Evolutionary conservation across 257 asterid species (phyloP), one percentile per base, ranked within the genome.

Genomic region (Fraxinus quadrangulata): DNA sequence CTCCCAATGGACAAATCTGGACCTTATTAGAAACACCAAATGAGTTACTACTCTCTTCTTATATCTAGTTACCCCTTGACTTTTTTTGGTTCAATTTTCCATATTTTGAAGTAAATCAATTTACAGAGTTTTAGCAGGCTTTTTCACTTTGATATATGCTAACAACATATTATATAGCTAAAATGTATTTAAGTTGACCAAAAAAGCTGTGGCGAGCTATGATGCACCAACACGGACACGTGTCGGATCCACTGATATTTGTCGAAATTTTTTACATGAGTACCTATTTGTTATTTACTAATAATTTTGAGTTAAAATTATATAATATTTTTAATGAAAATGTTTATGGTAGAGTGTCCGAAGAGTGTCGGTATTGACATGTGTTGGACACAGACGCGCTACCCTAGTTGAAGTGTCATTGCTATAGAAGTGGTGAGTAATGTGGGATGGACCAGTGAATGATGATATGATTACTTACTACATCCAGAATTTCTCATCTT

Each of bases 391-490:
- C 5, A 5, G 34, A 31, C 34, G 3, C 34, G 5, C 34, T 31
- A 31, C 34, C 34, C 34, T 31, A 31, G 34, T 31, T 31, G 4
- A 31, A 31, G 34, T 31, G 34, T 31, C 34, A 0, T 31, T 31
- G 34, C 34, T 31, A 3, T 3, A 3, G 34, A 31, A 31, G 14
- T 72, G 21, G 28, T 49, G 63, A 34, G 34, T 71, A 75, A 72
- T 71, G 23, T 51, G 45, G 72, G 63, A 71, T 34, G 45, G 45
- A 74, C 51, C 72, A 1, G 51, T 56, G n/a, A 49, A 63, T 61
- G 56, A 19, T 37, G 71, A 31, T 69, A 51, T 21, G 72, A 54
- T 6, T 54, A n/a, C 65, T 54, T 54, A 3, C 65, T 6, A 54
- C n/a, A 47, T 47, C 19, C 12, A 6, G 26, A 54, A 23, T 17